Conservation (phyloP, 2,329 filamentous ascomycete species). For the Berkeleyomyces rouxiae region DNA sequence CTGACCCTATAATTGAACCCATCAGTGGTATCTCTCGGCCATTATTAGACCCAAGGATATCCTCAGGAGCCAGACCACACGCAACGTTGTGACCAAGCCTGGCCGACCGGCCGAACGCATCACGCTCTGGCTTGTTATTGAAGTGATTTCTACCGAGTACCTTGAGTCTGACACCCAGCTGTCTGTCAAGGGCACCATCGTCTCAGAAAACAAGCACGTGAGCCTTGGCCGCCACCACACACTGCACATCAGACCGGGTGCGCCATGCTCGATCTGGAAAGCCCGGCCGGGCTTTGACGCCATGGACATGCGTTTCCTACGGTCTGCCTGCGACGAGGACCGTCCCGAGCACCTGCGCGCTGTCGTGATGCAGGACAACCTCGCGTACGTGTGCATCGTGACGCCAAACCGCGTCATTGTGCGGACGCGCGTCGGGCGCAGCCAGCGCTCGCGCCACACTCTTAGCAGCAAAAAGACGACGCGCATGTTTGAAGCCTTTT, state of each 20-base stretch:
- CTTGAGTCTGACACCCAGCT: slow-evolving; percentile 38
- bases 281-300: slow-evolving; percentile 69
- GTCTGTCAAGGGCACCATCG: slow-evolving; percentile 38
- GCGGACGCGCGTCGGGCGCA: slow-evolving; percentile 46
- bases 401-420: slow-evolving; percentile 65
- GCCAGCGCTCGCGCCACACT: slow-evolving; percentile 37
- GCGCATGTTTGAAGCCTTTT: slow-evolving; percentile 17
- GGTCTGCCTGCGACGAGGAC: slow-evolving; percentile 62
- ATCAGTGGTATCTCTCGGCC: slow-evolving; percentile 44
- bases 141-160: slow-evolving; percentile 41
- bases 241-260: slow-evolving; percentile 68
- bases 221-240: slow-evolving; percentile 41
- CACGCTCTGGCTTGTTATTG: slow-evolving; percentile 40
- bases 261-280: slow-evolving; percentile 81
- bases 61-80: slow-evolving; percentile 37
- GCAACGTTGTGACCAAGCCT: slow-evolving; percentile 37
- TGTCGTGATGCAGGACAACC: slow-evolving; percentile 81
- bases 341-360: slow-evolving; percentile 72
- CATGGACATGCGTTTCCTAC: slow-evolving; percentile 60
- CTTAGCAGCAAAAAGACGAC: slow-evolving; percentile 24
- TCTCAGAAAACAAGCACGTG: slow-evolving; percentile 35
- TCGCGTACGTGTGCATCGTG: slow-evolving; percentile 69
- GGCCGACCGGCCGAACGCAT: slow-evolving; percentile 33
- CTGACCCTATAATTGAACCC: neutral
- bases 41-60: slow-evolving; percentile 37